Evolutionary conservation across 83 land plant genomes (phyloP), one percentile per base, ranked within the genome.

Genomic region (Picea engelmannii): DNA sequence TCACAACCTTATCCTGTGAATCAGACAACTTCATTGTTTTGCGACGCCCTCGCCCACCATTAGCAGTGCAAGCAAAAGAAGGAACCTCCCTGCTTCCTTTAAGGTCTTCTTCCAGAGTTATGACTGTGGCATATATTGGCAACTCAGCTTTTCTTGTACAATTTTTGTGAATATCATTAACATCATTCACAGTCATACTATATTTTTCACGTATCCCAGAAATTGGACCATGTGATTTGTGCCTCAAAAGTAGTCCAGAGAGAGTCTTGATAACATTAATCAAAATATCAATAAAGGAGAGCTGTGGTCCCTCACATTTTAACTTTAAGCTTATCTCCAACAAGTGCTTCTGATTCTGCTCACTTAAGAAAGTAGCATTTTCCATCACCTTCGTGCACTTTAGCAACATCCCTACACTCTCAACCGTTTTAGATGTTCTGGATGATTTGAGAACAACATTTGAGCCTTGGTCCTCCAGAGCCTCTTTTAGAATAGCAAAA

Each of bases 361-460:
- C 95, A 85, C 99, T 97, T 35, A 95, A 82, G 84, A 97, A 97
- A 7, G 98, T 94, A 7, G 96, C n/a, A n/a, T n/a, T n/a, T n/a
- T n/a, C n/a, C n/a, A n/a, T n/a, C n/a, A n/a, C n/a, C n/a, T n/a
- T n/a, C 95, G 87, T 97, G 78, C 97, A 97, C 85, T 97, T 95
- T 73, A 91, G 83, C 63, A 97, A 92, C 84, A 94, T 71, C 25
- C 87, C 86, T 47, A 89, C 86, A 81, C 90, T 87, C 81, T 90
- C 60, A 24, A 75, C 5, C 3, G 47, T 7, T 52, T 52, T n/a
- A 13, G 60, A n/a, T 9, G 61, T 75, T 52, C n/a, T 75, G 6
- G 78, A 16, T 75, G 78, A 75, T 47, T 21, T 47, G 15, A 47
- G 25, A 44, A 44, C 13, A 75, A 44, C 4, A 47, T 75, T 44